Base-by-base conservation (phyloP, 441 rosid species). In the Gossypium davidsonii region DNA sequence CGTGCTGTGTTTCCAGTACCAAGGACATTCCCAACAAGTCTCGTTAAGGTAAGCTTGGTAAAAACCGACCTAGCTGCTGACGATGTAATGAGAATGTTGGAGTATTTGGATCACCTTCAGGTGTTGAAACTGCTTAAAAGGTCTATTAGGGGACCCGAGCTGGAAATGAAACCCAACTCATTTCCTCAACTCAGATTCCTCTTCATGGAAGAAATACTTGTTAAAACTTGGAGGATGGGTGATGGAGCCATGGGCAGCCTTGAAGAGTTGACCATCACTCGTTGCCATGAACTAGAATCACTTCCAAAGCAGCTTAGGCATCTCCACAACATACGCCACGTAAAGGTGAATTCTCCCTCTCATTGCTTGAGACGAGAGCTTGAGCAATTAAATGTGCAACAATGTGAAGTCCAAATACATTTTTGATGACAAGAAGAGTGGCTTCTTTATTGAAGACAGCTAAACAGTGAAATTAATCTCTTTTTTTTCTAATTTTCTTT, bases 231-330 rank as follows among this genome's bases (percentile, higher is more conserved):
- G 70, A 23, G 0, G 39, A 44, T 66, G 20, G 39, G 57, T 1
- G 37, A 25, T 25, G 71, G 39, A 67, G 71, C 71, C 18, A 23
- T 67, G 57, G 11, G 31, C 5, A 66, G 23, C 39, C 71, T 67
- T 12, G 71, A 67, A n/a, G 39, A 67, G 57, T 14, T 67, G 57
- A 14, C 55, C 21, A 55, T 70, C 20, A 23, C 1, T 53, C 31
- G 15, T 6, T 52, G 51, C 46, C 7, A 18, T 12, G 44, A 69
- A 34, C 44, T 31, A 1, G 23, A 21, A 21, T 10, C 12, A 11
- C 21, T 69, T 69, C 21, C 61, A 23, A 5, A 53, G 11, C 48
- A 31, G 12, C 25, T 69, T 53, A 6, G 59, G 46, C 1, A 52
- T 14, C 44, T 31, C 6, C 6, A 4, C 12, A 26, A 55, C 18